These are phyloP conservation scores for Xylaria nigripes DNA, from an alignment of 495 filamentous ascomycete species.

Conservation along the genomic window DNA sequence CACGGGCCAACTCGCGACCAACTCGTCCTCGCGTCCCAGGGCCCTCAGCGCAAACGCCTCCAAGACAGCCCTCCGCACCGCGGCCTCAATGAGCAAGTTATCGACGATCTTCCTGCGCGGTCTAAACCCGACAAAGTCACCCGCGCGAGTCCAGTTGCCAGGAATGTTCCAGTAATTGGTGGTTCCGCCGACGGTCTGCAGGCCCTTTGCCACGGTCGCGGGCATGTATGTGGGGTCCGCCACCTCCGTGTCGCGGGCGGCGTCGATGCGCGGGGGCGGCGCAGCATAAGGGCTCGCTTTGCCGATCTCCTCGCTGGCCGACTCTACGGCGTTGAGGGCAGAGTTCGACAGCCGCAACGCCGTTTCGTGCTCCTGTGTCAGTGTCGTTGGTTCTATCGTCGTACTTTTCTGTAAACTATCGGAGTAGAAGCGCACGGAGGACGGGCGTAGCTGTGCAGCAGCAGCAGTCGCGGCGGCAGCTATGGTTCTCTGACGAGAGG, in stretches of 20 bases:
- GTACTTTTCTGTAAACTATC: not conserved
- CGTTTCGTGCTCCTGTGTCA: not conserved
- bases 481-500: not conserved
- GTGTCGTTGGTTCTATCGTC: not conserved
- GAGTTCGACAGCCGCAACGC: not conserved
- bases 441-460: not conserved
- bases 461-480: not conserved
- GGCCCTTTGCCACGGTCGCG: constrained; percentile 48
- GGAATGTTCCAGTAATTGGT: constrained; percentile 42
- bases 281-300: constrained; percentile 1
- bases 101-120: constrained; percentile 32
- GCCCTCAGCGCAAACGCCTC: constrained; percentile 48
- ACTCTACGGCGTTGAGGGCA: not conserved
- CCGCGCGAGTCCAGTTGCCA: constrained; percentile 33
- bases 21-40: constrained; percentile 23
- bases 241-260: constrained; percentile 20
- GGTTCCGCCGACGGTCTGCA: constrained; percentile 50
- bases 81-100: constrained; percentile 30
- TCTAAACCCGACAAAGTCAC: constrained; percentile 33
- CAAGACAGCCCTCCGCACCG: constrained; percentile 52
- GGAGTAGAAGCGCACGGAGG: constrained; percentile 17
- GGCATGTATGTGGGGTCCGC: constrained; percentile 44
- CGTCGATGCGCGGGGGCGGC: constrained; percentile 14
- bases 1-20: constrained; percentile 21
- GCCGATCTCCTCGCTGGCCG: not conserved